phyloP scores from a whole-genome alignment of 1,284 basidiomycete species.

The Sparassis latifolia region DNA sequence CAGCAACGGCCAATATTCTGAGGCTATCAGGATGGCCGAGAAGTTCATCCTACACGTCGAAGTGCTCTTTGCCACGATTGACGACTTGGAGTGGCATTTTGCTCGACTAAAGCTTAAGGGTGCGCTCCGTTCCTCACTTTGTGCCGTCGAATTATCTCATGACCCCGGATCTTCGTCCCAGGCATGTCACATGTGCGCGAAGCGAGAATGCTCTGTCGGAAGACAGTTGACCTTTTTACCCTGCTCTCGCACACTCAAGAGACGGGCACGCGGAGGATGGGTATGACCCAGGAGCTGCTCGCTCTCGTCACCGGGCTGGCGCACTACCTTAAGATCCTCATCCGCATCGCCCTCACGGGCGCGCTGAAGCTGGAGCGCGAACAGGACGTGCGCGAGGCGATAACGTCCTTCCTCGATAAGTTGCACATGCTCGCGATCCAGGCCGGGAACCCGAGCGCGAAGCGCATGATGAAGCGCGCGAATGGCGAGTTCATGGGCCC shows the following conservation, averaged over 20 bases:
- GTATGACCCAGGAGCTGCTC: constrained; percentile 95
- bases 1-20: constrained; percentile 92
- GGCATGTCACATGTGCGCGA: constrained; percentile 98
- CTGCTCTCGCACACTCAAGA: constrained; percentile 95
- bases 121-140: constrained; percentile 30
- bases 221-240: constrained; percentile 98
- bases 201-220: constrained; percentile 97
- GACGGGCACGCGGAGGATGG: constrained; percentile 82
- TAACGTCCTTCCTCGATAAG: constrained; percentile 87
- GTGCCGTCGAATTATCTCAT: not conserved
- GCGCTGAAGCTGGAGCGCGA: constrained; percentile 95
- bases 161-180: constrained; percentile 24
- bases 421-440: constrained; percentile 89
- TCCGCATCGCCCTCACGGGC: constrained; percentile 94
- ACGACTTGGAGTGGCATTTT: constrained; percentile 92
- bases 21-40: constrained; percentile 97
- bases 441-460: constrained; percentile 74
- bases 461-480: constrained; percentile 59
- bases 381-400: constrained; percentile 74
- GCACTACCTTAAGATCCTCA: constrained; percentile 99
- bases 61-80: constrained; percentile 94
- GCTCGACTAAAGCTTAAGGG: constrained; percentile 79
- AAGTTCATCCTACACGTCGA: constrained; percentile 99
- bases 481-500: constrained; percentile 53
- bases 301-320: constrained; percentile 98